Conservation (phyloP, 352 stramenopile genomes). For the Phytopythium mirpurense region DNA sequence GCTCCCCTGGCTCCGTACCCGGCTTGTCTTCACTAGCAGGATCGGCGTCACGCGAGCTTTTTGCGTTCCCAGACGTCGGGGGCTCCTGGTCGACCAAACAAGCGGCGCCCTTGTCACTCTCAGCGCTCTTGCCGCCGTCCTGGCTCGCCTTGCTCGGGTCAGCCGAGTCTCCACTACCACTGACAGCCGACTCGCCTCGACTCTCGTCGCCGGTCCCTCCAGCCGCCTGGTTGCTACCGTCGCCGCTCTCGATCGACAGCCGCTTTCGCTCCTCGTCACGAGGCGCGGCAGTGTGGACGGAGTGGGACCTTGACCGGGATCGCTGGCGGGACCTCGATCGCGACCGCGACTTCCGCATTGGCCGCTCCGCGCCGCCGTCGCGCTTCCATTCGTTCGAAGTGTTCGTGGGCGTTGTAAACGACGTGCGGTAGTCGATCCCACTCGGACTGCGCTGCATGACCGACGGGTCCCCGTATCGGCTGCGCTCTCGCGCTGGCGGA, state of each 20-base stretch:
- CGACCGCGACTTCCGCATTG: not conserved
- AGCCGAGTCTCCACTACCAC: not conserved
- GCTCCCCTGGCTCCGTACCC: not conserved
- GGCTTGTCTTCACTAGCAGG: not conserved
- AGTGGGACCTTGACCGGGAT: constrained; percentile 5
- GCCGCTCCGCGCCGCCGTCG: not conserved
- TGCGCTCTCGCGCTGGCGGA: not conserved
- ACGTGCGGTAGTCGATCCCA: constrained; percentile 1
- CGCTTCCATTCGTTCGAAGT: not conserved
- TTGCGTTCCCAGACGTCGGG: not conserved
- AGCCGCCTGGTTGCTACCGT: not conserved
- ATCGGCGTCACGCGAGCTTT: no score
- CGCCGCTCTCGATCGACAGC: not conserved
- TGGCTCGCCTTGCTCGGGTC: not conserved
- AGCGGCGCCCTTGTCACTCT: not conserved
- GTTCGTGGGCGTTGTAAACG: constrained; percentile 3
- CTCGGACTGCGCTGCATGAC: constrained; percentile 6
- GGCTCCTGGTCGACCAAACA: not conserved
- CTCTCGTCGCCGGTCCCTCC: not conserved
- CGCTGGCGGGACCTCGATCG: not conserved
- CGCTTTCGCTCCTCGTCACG: not conserved
- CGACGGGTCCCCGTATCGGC: not conserved
- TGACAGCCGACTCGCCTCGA: not conserved
- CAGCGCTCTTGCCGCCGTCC: not conserved
- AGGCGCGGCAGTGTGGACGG: not conserved